Evolutionary conservation across 2,329 filamentous ascomycete species (phyloP), one percentile per base, ranked within the genome.

Genomic region (Westerdykella ornata): DNA sequence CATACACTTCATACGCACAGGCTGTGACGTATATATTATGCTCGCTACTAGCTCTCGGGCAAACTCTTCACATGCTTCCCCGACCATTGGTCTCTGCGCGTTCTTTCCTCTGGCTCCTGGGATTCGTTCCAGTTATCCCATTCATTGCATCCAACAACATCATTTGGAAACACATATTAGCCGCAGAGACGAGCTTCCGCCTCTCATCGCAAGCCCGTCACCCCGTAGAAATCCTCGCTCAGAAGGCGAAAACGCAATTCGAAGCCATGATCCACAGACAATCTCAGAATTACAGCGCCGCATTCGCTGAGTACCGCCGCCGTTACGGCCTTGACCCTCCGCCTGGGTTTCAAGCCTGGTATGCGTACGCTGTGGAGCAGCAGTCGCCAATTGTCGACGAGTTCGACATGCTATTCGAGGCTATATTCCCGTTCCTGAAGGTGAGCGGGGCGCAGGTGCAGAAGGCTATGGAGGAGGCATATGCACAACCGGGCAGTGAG

Each of bases 381-480:
- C 22, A 67, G 2, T 74, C 72, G 0, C 60, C 61, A 0, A 63
- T 76, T n/a, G 73, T 76, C 22, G 73, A 76, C 42, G 69, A 76
- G 2, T 76, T 72, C 19, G 70, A 76, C 30, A 59, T 51, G 1
- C 71, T 77, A 2, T 54, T 66, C 31, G 43, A 68, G 0, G 45
- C 56, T 0, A 47, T 77, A 1, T 52, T 56, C 0, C 73, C 72
- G 0, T 71, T 76, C 30, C 60, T 64, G 42, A 58, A 45, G 3
- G 20, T 73, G 0, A 68, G 62, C 29, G 39, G 39, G 2, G 17
- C 32, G 7, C 4, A 42, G 19, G 17, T 42, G 13, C 12, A 18
- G 6, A 11, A 38, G 19, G 35, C 15, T 3, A 41, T 45, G 35
- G 14, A 39, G 4, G n/a, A 35, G 14, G 32, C 32, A 14, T 15